A percentile compares a stretch with the other conserved stretches of the same genome.
Evolutionary conservation across 371 early-diverging fungal species (phyloP).

Genomic region (Catenaria anguillulae): DNA sequence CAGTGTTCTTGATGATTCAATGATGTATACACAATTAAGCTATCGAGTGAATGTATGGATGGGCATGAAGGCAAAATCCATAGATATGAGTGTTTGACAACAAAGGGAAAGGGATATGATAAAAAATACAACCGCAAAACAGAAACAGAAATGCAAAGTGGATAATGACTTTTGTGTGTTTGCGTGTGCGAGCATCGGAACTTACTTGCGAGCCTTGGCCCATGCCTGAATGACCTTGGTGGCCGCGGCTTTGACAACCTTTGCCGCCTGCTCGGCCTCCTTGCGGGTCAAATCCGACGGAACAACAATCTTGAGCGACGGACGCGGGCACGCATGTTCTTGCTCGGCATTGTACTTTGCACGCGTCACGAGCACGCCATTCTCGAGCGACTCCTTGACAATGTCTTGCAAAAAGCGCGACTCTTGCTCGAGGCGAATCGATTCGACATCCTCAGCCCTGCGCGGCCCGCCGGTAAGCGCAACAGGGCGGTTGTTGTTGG

Average conservation of each 20-base stretch:
- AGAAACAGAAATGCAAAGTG: no score
- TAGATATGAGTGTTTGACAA: no score
- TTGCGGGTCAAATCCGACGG: slow-evolving; percentile 57
- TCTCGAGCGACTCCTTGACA: slow-evolving; percentile 60
- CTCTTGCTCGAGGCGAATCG: slow-evolving; percentile 16
- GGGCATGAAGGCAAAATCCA: no score
- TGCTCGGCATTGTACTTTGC: slow-evolving; percentile 78
- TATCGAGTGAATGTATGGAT: no score
- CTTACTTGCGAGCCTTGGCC: slow-evolving; percentile 4
- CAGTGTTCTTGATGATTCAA: no score
- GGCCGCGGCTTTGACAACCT: slow-evolving; percentile 17
- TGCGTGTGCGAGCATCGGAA: no score
- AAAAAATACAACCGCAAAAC: no score
- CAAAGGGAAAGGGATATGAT: no score
- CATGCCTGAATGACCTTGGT: background rate
- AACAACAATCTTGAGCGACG: slow-evolving; percentile 68
- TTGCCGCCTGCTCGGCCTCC: slow-evolving; percentile 70
- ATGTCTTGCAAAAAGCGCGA: slow-evolving; percentile 54
- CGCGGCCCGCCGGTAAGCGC: slow-evolving; percentile 11
- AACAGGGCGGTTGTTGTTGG: no score
- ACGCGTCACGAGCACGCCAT: slow-evolving; percentile 64
- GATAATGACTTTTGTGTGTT: no score
- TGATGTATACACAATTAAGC: no score
- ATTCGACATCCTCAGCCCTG: slow-evolving; percentile 39
- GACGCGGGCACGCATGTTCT: slow-evolving; percentile 53